These are phyloP conservation scores for Acacia pycnantha DNA, from an alignment of 331 rosid species.

Conservation along the genomic window DNA sequence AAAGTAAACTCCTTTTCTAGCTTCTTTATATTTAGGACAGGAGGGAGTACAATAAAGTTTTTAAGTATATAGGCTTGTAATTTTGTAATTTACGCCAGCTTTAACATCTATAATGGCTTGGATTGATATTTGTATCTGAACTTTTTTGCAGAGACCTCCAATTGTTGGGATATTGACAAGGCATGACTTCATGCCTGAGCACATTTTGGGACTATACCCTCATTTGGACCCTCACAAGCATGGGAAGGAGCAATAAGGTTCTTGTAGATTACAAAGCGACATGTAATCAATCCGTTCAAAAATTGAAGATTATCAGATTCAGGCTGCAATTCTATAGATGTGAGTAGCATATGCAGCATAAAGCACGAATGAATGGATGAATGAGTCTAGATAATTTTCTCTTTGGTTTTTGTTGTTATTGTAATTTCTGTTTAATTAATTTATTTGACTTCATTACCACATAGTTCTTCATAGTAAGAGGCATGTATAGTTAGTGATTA, in stretches of 20 bases:
- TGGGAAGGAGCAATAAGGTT: slow-evolving; percentile 6
- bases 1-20: too few species aligned
- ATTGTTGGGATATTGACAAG: slow-evolving; percentile 68
- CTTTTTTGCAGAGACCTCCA: slow-evolving; percentile 64
- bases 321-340: not conserved
- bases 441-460: not conserved
- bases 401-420: not conserved
- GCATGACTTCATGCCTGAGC: slow-evolving; percentile 77
- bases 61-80: not conserved
- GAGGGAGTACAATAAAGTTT: too few species aligned
- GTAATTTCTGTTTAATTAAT: not conserved
- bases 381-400: not conserved
- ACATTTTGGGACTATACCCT: slow-evolving; percentile 57
- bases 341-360: not conserved
- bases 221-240: slow-evolving; percentile 47
- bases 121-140: not conserved
- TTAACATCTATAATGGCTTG: not conserved
- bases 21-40: too few species aligned
- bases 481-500: not conserved
- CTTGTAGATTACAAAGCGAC: not conserved
- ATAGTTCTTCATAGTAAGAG: not conserved
- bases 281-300: not conserved
- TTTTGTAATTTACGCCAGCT: not conserved
- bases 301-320: not conserved
- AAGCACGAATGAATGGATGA: not conserved